These are phyloP conservation scores for Ormosia semicastrata DNA, from an alignment of 306 rosid genomes.

Conservation along the genomic window DNA sequence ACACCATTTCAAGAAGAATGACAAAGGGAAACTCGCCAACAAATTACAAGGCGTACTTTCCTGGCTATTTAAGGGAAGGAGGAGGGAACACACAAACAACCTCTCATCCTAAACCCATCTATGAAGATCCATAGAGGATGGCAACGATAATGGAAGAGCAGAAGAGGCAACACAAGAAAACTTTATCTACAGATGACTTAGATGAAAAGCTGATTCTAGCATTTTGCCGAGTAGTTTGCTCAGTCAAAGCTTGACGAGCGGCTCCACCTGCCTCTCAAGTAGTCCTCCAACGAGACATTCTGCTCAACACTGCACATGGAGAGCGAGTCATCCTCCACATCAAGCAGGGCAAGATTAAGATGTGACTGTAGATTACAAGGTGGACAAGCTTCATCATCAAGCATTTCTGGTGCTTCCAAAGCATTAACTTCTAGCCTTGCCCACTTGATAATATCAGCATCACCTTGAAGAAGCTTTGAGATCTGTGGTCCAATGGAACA, in stretches of 20 bases:
- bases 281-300: slow-evolving; percentile 75
- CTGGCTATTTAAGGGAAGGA: slow-evolving; percentile 56
- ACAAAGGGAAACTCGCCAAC: slow-evolving; percentile 20
- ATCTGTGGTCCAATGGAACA: slow-evolving; percentile 51
- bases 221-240: slow-evolving; percentile 28
- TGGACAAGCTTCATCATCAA: slow-evolving; percentile 63
- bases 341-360: slow-evolving; percentile 87
- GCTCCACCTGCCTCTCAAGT: slow-evolving; percentile 90
- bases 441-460: slow-evolving; percentile 67
- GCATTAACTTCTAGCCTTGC: slow-evolving; percentile 69
- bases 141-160: slow-evolving; percentile 6
- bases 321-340: slow-evolving; percentile 88
- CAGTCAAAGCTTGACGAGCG: slow-evolving; percentile 95
- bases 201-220: slow-evolving; percentile 21
- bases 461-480: slow-evolving; percentile 85
- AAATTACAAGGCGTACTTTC: slow-evolving; percentile 27
- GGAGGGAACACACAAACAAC: slow-evolving; percentile 92
- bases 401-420: slow-evolving; percentile 43
- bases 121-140: slow-evolving; percentile 19
- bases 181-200: slow-evolving; percentile 45
- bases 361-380: slow-evolving; percentile 80
- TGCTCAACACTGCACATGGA: slow-evolving; percentile 86
- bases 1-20: not conserved
- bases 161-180: slow-evolving; percentile 19
- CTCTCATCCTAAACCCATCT: slow-evolving; percentile 85